Evolutionary conservation across 192 early-diverging fungal species (phyloP).

Genomic region (Umbelopsis vinacea): DNA sequence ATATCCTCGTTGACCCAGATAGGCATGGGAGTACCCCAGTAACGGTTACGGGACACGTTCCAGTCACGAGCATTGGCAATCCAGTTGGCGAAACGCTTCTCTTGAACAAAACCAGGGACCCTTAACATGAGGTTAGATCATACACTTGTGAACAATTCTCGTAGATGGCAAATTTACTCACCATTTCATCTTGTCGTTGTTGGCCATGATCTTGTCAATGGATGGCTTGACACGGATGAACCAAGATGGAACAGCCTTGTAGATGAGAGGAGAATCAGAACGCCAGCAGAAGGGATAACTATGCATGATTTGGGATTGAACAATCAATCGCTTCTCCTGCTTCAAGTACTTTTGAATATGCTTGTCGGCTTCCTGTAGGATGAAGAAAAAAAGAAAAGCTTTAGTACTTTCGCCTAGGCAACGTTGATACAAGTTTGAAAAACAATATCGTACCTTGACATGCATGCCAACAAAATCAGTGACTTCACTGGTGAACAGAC

Average conservation of each 20-base stretch:
- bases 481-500: conserved; percentile 78
- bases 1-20: conserved; percentile 96
- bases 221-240: conserved; percentile 91
- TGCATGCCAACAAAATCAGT: conserved; percentile 81
- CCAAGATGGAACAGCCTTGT: conserved; percentile 97
- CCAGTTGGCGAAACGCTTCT: conserved; percentile 98
- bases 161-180: background rate
- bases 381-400: conserved; percentile 16
- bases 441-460: conserved; percentile 69
- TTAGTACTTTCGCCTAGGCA: background rate
- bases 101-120: conserved; percentile 94
- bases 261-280: conserved; percentile 96
- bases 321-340: conserved; percentile 77
- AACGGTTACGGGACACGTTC: conserved; percentile 97
- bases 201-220: conserved; percentile 82
- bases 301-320: conserved; percentile 90
- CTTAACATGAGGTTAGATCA: conserved; percentile 25
- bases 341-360: conserved; percentile 92
- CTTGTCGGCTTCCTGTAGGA: conserved; percentile 87
- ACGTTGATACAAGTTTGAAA: background rate
- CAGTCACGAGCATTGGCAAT: conserved; percentile 94
- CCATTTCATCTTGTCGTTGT: conserved; percentile 92
- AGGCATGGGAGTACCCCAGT: conserved; percentile 99
- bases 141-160: background rate
- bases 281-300: conserved; percentile 98